Base-by-base conservation (phyloP, 2,329 filamentous ascomycete genomes). In the Penicillium sp. region DNA sequence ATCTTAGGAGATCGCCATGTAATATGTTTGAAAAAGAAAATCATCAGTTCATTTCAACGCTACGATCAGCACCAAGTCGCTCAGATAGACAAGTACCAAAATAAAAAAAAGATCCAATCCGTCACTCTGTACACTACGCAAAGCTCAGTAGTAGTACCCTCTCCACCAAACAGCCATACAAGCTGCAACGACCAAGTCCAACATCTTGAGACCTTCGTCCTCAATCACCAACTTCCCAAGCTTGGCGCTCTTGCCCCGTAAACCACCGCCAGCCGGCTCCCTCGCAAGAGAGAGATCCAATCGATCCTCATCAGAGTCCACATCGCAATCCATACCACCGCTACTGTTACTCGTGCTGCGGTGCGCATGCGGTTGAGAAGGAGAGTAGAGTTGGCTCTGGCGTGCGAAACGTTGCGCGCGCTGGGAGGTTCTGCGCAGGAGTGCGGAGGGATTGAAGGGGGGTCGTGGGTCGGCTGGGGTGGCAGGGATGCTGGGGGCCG, bases 161-260 rank as follows among this genome's bases (percentile, higher is more conserved):
- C 87, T 86, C 92, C 93, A 97, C 91, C 92, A 99, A 14, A 97
- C 78, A 1, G 90, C 91, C 75, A 99, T 84, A 69, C 96, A 97
- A 10, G 92, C 89, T 4, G 93, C 91, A 18, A 99, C 91, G 0
- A 96, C 80, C 55, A 99, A 73, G 78, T 99, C 94, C 66, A 97
- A 75, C 93, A 99, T 97, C 78, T 96, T 96, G 61, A 96, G 76
- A 0, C 94, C 94, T 66, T 96, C 92, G 52, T 93, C 86, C 64
- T 92, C 85, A 36, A 99, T 83, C 48, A 97, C 91, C 48, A 99
- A 77, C 75, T 97, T 99, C 0, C 93, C 94, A 64, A 99, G 78
- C 77, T 99, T 99, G 3, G 91, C 92, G 66, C 90, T 85, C 71
- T 90, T 92, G 0, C 93, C 93, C 43, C 88, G 83, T 67, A 90